Conservation (phyloP, 129 eudicot genomes). For the Centella asiatica region DNA sequence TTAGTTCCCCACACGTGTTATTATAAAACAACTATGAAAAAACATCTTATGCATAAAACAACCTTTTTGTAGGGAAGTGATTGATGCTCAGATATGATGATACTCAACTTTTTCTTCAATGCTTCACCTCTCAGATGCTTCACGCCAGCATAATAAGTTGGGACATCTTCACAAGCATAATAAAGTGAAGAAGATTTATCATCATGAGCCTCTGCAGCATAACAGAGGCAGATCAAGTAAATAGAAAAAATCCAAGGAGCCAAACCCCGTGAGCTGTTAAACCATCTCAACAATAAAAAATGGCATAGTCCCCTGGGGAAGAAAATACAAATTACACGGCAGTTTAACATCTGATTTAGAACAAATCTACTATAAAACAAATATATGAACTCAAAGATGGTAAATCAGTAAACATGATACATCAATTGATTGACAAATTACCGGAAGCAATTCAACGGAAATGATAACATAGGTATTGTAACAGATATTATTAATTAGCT, state of each 20-base stretch:
- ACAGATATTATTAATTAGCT: too few relatives aligned
- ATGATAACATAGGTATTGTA: too few relatives aligned
- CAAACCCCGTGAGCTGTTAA: conserved; percentile 2
- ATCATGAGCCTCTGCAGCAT: conserved; percentile 13
- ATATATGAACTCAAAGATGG: background rate
- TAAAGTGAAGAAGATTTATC: background rate
- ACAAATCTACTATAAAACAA: background rate
- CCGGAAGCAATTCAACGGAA: too few relatives aligned
- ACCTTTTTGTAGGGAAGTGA: conserved; percentile 27
- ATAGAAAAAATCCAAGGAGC: conserved; percentile 12
- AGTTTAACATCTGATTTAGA: background rate
- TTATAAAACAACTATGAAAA: background rate
- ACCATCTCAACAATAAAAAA: background rate
- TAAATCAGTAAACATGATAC: too few relatives aligned
- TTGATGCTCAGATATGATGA: conserved; percentile 19
- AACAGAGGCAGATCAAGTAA: conserved; percentile 14
- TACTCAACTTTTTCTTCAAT: conserved; percentile 17
- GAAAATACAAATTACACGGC: background rate
- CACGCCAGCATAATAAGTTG: conserved; percentile 18
- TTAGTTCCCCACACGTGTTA: background rate
- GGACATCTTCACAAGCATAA: conserved; percentile 24
- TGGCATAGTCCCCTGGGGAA: conserved; percentile 3
- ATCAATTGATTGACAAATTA: too few relatives aligned
- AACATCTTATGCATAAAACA: background rate
- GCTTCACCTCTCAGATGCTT: conserved; percentile 19